Conservation (phyloP, 2,329 filamentous ascomycete genomes). For the Seiridium cupressi region DNA sequence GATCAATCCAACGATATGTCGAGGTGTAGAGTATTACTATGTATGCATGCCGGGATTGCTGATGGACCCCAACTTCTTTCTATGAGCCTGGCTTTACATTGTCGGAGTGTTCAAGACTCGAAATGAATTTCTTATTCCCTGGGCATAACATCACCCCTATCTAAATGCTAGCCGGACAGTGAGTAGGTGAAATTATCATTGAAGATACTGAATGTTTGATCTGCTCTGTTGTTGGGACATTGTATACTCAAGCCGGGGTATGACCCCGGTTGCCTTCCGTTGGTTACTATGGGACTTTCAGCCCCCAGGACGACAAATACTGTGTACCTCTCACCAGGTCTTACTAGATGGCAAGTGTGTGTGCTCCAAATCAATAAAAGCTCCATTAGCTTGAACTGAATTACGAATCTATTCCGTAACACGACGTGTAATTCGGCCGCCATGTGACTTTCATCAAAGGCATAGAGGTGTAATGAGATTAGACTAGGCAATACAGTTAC, state of each 20-base stretch:
- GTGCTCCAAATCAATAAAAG: too few relatives aligned
- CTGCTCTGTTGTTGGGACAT: neutral
- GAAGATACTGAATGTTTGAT: neutral
- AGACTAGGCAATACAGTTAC: slow-evolving; percentile 2
- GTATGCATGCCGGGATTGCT: too few relatives aligned
- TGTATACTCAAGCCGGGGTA: neutral
- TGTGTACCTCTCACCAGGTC: neutral
- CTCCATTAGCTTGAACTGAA: too few relatives aligned
- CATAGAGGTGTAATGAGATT: neutral
- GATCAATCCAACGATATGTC: too few relatives aligned
- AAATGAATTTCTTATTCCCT: too few relatives aligned
- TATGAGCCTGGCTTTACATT: too few relatives aligned
- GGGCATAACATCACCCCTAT: too few relatives aligned
- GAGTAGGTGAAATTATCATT: neutral
- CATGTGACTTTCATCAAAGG: neutral
- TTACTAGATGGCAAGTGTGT: too few relatives aligned
- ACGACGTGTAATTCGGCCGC: neutral
- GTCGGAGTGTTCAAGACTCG: too few relatives aligned
- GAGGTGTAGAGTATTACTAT: too few relatives aligned
- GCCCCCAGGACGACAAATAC: neutral
- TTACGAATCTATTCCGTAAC: neutral
- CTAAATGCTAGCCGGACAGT: neutral
- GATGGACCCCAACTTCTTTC: too few relatives aligned
- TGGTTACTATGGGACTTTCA: neutral
- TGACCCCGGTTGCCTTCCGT: neutral